Evolutionary conservation across 352 stramenopile species (phyloP), one percentile per base, ranked within the genome.

Genomic region (Aphanomyces invadans): DNA sequence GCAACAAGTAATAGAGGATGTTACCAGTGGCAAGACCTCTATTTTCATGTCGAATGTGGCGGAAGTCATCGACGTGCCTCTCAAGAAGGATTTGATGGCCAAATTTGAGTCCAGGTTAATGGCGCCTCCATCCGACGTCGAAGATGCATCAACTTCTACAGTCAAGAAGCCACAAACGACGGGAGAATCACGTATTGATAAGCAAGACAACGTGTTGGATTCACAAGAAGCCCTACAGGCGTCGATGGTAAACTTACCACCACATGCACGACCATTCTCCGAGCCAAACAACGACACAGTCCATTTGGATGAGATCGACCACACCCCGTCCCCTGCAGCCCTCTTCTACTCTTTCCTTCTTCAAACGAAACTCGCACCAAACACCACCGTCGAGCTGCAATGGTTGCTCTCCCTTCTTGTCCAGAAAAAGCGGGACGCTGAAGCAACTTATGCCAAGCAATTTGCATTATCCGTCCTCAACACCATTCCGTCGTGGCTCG

Each of bases 61-160:
- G 4, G 46, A 45, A n/a, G 38, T 25, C 23, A 0, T 31, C 38
- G 19, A 36, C 17, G 28, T 67, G 2, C 60, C 46, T 12, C 60
- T 67, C 7, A 29, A 59, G n/a, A 67, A 59, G 17, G 29, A 49
- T 15, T 1, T 67, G 17, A 32, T 67, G 26, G 48, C 38, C 9
- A 67, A 60, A 59, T 67, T 67, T 17, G 60, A 67, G 32, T 59
- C 49, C 9, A 21, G 60, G 5, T 39, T 67, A 17, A 57, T 51
- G 2, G 36, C 55, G 7, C 48, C 23, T 63, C 23, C 23, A 1
- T 3, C 36, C 42, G 11, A 5, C 42, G 7, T 21, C 36, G 4
- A 44, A 4, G 2, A n/a, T 3, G 2, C 23, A 32, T 1, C 49
- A 21, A 38, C 49, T 21, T 3, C 49, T 28, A 1, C 45, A 53